Conservation (phyloP, 306 rosid species). For the Inga laurina region DNA sequence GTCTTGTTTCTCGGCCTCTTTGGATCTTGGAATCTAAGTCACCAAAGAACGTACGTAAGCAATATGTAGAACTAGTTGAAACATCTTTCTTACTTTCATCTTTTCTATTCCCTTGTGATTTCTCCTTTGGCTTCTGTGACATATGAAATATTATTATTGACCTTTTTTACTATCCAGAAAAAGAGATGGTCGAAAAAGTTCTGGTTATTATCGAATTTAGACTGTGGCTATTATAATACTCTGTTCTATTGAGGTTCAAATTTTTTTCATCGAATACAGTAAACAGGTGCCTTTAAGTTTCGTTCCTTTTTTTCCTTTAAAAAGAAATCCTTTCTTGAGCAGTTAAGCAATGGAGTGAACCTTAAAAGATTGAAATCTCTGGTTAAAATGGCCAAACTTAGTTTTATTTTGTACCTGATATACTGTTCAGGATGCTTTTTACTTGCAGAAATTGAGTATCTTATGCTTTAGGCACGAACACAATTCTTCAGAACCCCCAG, state of each 20-base stretch:
- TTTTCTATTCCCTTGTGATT: background rate
- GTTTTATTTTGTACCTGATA: background rate
- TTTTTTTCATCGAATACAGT: background rate
- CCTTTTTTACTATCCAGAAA: background rate
- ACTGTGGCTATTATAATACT: background rate
- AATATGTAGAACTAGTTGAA: background rate
- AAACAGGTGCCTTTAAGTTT: background rate
- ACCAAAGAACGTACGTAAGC: slow-evolving; percentile 55
- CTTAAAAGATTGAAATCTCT: background rate
- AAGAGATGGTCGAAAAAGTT: background rate
- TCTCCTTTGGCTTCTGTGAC: background rate
- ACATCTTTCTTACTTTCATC: background rate
- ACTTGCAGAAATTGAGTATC: slow-evolving; percentile 70
- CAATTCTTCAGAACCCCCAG: slow-evolving; percentile 58
- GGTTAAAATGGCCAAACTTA: background rate
- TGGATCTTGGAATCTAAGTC: slow-evolving; percentile 66
- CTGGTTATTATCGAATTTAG: too few relatives aligned
- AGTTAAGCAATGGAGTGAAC: background rate
- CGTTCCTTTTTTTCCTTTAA: too few relatives aligned
- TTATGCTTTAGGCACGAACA: slow-evolving; percentile 77
- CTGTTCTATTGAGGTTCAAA: background rate
- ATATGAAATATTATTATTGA: background rate
- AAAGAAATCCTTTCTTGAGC: background rate
- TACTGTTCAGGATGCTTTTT: slow-evolving; percentile 1
- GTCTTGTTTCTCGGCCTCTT: slow-evolving; percentile 47